Percentiles rank a stretch among this genome's conserved stretches.
Conservation (phyloP, 352 stramenopile genomes). For the Pilasporangium apinafurcum region DNA sequence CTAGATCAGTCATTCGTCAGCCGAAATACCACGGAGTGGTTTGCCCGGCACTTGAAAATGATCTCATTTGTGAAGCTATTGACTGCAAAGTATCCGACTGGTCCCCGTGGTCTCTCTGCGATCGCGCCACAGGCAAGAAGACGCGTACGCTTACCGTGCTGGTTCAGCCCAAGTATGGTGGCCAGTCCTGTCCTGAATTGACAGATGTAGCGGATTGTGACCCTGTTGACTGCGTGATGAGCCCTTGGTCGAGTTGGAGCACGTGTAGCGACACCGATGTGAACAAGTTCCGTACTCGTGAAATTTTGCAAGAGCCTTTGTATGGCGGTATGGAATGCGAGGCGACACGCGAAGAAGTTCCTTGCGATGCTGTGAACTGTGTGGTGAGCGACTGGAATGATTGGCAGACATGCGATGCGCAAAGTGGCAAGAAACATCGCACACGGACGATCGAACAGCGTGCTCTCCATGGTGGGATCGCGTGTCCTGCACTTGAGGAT, state of each 20-base stretch:
- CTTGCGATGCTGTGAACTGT: conserved; percentile 45
- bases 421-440: conserved; percentile 30
- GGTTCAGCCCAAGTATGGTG: conserved; percentile 23
- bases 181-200: conserved; percentile 16
- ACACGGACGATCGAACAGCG: conserved; percentile 21
- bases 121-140: conserved; percentile 27
- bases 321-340: conserved; percentile 31
- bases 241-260: conserved; percentile 21
- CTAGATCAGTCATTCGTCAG: conserved; percentile 15
- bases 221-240: conserved; percentile 38
- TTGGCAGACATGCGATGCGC: conserved; percentile 34
- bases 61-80: conserved; percentile 39
- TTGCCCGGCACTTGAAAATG: conserved; percentile 38
- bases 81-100: conserved; percentile 37
- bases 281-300: conserved; percentile 22
- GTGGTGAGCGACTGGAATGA: conserved; percentile 26
- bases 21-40: conserved; percentile 27
- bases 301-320: conserved; percentile 14
- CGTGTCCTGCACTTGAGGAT: conserved; percentile 28
- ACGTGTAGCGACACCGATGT: conserved; percentile 17
- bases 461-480: conserved; percentile 19
- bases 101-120: conserved; percentile 22
- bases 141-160: conserved; percentile 19
- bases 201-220: conserved; percentile 26
- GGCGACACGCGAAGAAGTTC: conserved; percentile 18